These are phyloP conservation scores for Aspergillus ochraceus DNA, from an alignment of 2,329 filamentous ascomycete species.

Conservation along the genomic window DNA sequence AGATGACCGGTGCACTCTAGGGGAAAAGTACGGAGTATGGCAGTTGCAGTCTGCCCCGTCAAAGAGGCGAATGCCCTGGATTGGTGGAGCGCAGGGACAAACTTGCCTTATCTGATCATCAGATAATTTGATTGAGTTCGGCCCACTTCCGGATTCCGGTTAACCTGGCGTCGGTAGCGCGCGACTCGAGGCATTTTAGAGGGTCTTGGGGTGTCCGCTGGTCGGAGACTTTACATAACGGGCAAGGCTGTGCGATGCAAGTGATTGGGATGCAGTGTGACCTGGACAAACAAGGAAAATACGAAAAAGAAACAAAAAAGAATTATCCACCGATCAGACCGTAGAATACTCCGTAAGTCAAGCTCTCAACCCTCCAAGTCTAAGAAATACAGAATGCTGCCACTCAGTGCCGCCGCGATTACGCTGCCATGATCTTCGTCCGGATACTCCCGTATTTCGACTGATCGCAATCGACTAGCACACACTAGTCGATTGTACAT, in stretches of 20 bases:
- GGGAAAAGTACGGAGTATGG: no score
- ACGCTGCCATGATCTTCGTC: constrained; percentile 36
- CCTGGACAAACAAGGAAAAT: not conserved
- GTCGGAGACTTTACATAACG: not conserved
- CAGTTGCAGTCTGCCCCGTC: not conserved
- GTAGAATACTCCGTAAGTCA: not conserved
- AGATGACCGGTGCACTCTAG: no score
- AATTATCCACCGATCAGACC: not conserved
- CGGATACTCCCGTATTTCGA: constrained; percentile 23
- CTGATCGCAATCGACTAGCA: constrained; percentile 11
- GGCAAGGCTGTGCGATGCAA: not conserved
- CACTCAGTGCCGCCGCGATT: constrained; percentile 28
- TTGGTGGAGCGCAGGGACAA: not conserved
- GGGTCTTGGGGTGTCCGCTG: not conserved
- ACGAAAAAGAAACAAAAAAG: not conserved
- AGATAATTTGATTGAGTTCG: constrained; percentile 1
- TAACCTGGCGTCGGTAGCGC: not conserved
- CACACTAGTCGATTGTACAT: constrained; percentile 19
- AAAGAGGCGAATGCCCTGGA: not conserved
- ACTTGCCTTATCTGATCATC: constrained; percentile 5
- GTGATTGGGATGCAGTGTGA: not conserved
- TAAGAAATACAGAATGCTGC: constrained; percentile 20
- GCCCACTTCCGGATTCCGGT: not conserved
- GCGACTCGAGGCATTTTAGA: not conserved
- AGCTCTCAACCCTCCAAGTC: constrained; percentile 4